Percentiles rank a stretch among this genome's conserved stretches.
Evolutionary conservation across 163 green algal genomes (phyloP).

Genomic region (Picocystis sp.): DNA sequence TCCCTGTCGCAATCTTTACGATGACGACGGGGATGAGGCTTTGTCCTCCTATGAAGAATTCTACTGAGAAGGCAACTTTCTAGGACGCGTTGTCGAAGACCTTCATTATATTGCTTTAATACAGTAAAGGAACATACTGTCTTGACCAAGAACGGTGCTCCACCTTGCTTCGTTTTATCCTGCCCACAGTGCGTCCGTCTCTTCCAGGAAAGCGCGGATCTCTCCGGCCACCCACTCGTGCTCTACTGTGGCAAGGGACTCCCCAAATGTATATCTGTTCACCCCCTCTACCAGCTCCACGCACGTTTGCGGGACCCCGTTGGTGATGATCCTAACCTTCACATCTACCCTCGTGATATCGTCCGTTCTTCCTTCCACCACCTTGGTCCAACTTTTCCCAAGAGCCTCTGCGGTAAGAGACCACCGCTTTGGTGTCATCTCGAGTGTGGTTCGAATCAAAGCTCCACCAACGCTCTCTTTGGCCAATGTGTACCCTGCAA

Average conservation of each 20-base stretch:
- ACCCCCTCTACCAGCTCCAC: constrained; percentile 11
- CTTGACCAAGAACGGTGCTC: no score
- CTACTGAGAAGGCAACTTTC: no score
- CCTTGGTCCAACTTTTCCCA: not conserved
- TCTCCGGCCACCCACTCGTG: constrained; percentile 53
- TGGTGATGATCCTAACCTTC: no score
- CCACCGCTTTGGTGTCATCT: constrained; percentile 30
- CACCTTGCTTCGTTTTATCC: no score
- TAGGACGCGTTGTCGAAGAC: no score
- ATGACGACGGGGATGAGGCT: no score
- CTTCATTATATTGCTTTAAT: no score
- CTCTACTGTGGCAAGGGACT: constrained; percentile 36
- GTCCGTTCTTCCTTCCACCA: not conserved
- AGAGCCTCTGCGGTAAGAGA: constrained; percentile 16
- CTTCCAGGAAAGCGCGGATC: constrained; percentile 38
- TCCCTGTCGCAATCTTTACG: no score
- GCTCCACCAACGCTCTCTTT: constrained; percentile 26
- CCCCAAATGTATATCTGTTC: constrained; percentile 28
- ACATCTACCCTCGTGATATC: no score
- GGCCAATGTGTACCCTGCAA: constrained; percentile 31
- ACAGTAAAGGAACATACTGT: no score
- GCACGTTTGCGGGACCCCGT: no score
- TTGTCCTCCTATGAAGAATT: no score
- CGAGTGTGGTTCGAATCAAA: constrained; percentile 35
- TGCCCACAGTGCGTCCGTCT: not conserved